Conservation (phyloP, 2,329 filamentous ascomycete genomes). For the Xylaria sp. region DNA sequence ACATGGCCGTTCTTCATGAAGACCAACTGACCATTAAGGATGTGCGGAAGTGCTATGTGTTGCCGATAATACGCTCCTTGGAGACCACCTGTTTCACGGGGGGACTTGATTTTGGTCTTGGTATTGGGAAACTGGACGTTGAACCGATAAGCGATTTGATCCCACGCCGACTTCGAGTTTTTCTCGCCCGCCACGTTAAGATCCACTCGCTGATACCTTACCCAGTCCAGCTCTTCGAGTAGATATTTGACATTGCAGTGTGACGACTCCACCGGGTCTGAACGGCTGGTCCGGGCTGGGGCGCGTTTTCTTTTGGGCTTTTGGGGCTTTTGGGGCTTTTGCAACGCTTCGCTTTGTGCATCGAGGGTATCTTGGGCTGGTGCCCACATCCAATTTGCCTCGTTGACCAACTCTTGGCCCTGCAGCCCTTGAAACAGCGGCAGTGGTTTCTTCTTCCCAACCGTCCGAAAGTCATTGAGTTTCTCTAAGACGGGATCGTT, state of each 20-base stretch:
- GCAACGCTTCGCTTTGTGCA: constrained; percentile 13
- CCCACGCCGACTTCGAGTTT: too few relatives aligned
- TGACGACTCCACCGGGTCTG: constrained; percentile 14
- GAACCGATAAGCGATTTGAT: constrained; percentile 40
- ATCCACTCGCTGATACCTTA: constrained; percentile 48
- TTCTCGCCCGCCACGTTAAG: too few relatives aligned
- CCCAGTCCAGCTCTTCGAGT: constrained; percentile 47
- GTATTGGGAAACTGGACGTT: constrained; percentile 40
- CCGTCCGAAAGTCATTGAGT: constrained; percentile 42
- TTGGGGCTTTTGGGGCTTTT: constrained; percentile 21
- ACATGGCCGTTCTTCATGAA: constrained; percentile 48
- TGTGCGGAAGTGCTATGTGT: constrained; percentile 44
- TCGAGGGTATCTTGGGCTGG: constrained; percentile 3
- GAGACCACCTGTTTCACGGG: constrained; percentile 44
- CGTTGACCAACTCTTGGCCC: background rate
- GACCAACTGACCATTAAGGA: constrained; percentile 37
- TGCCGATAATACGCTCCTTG: constrained; percentile 49
- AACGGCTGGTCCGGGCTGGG: background rate
- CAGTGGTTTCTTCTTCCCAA: constrained; percentile 38
- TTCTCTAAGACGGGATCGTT: constrained; percentile 42
- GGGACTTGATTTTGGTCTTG: too few relatives aligned
- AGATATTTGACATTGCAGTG: constrained; percentile 51
- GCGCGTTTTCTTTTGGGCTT: constrained; percentile 25
- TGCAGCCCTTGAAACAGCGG: constrained; percentile 32
- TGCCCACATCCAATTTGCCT: background rate